A percentile compares a stretch with the other conserved stretches of the same genome.
phyloP scores from a whole-genome alignment of 805 yeast genomes.

The Isabelozyma gotoi region DNA sequence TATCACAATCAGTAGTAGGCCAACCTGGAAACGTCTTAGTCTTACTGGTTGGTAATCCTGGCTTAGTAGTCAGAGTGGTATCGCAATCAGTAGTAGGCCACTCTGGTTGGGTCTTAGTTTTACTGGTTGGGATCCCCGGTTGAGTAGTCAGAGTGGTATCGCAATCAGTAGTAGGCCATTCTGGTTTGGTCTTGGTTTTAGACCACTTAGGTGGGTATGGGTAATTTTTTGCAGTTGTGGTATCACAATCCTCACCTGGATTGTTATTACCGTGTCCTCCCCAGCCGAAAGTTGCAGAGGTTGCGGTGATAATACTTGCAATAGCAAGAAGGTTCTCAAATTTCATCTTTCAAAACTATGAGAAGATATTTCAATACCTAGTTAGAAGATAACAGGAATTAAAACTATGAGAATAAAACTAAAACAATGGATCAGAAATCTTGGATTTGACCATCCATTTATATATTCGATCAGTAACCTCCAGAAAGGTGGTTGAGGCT shows the following conservation, averaged over 20 bases:
- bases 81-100: not conserved
- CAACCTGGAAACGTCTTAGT: not conserved
- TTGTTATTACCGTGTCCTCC: not conserved
- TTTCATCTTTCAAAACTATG: slow-evolving; percentile 6
- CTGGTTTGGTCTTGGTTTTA: not conserved
- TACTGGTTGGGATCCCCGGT: no score
- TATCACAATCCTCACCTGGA: slow-evolving; percentile 1
- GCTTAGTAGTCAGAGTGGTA: not conserved
- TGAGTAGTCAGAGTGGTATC: no score
- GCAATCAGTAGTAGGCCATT: not conserved
- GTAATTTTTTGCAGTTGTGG: not conserved
- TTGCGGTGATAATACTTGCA: slow-evolving; percentile 4
- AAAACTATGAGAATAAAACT: no score
- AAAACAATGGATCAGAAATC: not conserved
- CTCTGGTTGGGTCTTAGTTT: not conserved
- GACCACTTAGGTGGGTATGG: not conserved
- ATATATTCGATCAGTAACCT: no score
- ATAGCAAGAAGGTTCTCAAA: slow-evolving; percentile 2
- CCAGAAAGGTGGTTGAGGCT: no score
- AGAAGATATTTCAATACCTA: no score
- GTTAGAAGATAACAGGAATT: no score
- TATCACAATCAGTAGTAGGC: not conserved
- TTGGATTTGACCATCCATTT: not conserved
- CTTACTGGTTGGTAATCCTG: not conserved
- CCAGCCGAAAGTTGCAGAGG: not conserved